Base-by-base conservation (phyloP, 257 asterid genomes). In the Nicotiana obtusifolia region DNA sequence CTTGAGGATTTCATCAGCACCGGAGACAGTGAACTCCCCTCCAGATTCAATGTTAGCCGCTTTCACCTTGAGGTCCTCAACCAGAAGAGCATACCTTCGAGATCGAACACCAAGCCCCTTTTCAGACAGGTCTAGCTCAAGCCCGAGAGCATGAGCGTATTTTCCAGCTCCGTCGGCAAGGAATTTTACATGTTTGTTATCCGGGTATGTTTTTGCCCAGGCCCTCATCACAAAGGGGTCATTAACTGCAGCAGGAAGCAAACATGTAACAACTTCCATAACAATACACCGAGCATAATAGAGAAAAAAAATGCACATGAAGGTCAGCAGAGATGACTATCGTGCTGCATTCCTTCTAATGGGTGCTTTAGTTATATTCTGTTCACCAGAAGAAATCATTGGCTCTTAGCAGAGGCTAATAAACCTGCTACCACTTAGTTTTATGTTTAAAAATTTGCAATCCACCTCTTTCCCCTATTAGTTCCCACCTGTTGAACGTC, bases 201-300 rank as follows among this genome's bases (percentile, higher is more conserved):
- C 94, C 0, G 97, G 97, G 91, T 69, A 95, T 14, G 97, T 93
- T 86, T 93, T 91, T 28, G 94, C 94, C 99, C 99, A 93, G 15
- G 98, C 99, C 92, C 92, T 95, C 98, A 93, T 95, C 91, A 95
- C 99, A 60, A 91, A 95, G 5, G 98, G 97, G 76, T 95, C 99
- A 73, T 95, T 95, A 64, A 95, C 98, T 94, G 87, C 87, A 84
- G 31, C 17, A 83, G 85, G 2, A 31, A 81, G 44, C 37, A 44
- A 73, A 47, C 41, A 47, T 47, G 69, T 13, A 15, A 20, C 37
- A 20, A 31, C 26, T 31, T 31, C 49, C 71, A 28, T 15, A 89
- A 22, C 28, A 64, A 4, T 17, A n/a, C n/a, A 47, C 9, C 5
- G 56, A 15, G 10, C 30, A 3, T 13, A 49, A 4, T 11, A 4